Evolutionary conservation across 306 rosid genomes (phyloP).

Genomic region (Geum urbanum): DNA sequence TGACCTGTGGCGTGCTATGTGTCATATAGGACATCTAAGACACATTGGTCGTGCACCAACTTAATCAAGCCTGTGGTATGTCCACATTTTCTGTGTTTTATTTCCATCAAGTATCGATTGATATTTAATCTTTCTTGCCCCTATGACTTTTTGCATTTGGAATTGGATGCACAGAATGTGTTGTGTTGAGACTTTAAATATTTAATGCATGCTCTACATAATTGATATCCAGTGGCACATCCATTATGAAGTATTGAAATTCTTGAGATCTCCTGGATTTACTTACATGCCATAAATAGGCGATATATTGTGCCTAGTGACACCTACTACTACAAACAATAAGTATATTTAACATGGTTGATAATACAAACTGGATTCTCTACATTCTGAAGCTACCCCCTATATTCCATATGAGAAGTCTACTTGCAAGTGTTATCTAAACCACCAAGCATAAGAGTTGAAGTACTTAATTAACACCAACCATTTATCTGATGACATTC

Average conservation of each 20-base stretch:
- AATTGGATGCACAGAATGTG: background rate
- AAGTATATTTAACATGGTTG: background rate
- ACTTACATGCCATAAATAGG: background rate
- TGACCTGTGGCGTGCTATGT: background rate
- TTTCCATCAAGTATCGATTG: background rate
- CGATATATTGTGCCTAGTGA: background rate
- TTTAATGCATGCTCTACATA: background rate
- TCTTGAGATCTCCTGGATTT: background rate
- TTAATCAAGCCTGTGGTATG: conserved; percentile 84
- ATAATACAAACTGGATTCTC: background rate
- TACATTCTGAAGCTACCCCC: background rate
- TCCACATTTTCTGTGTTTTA: background rate
- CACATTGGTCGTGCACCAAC: conserved; percentile 72
- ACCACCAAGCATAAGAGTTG: background rate
- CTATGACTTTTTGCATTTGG: background rate
- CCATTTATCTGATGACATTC: conserved; percentile 5
- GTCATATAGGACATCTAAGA: conserved; percentile 77
- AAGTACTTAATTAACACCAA: conserved; percentile 3
- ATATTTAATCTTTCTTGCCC: background rate
- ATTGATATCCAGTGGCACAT: background rate
- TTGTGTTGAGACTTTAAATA: background rate
- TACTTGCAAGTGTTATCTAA: background rate
- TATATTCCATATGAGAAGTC: background rate
- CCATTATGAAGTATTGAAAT: background rate
- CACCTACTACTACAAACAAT: background rate